Percentiles rank a stretch among this genome's conserved stretches.
Evolutionary conservation across 805 yeast genomes (phyloP).

Genomic region (Kodamaea lidongshanica): DNA sequence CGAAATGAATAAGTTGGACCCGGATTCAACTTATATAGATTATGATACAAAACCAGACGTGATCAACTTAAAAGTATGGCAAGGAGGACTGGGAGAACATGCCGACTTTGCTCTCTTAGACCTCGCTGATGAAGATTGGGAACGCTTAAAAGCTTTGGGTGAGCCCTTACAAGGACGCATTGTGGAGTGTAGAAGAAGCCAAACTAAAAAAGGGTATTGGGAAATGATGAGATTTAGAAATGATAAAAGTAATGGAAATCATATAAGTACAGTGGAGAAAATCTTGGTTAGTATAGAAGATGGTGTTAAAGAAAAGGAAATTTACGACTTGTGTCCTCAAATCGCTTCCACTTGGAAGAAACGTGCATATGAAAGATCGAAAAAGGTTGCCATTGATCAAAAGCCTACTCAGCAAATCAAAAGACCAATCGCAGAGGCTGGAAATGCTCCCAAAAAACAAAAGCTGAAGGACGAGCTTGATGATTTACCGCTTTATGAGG

Average conservation of each 20-base stretch:
- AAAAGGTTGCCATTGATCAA: no score
- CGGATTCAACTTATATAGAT: conserved; percentile 66
- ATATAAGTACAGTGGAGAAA: conserved; percentile 70
- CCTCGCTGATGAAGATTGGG: conserved; percentile 74
- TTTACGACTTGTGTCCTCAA: conserved; percentile 49
- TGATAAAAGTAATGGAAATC: conserved; percentile 87
- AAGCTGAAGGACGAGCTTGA: conserved; percentile 18
- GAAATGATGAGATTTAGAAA: conserved; percentile 82
- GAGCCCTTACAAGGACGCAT: conserved; percentile 88
- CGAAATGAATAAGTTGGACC: conserved; percentile 59
- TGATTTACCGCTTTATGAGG: conserved; percentile 38
- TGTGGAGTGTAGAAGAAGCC: conserved; percentile 73
- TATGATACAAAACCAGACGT: conserved; percentile 71
- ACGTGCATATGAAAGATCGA: conserved; percentile 44
- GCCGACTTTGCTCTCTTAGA: conserved; percentile 60
- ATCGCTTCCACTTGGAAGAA: conserved; percentile 60
- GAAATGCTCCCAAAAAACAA: conserved; percentile 7
- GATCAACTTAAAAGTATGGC: conserved; percentile 69
- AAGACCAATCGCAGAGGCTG: conserved; percentile 6
- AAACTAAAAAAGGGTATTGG: conserved; percentile 61
- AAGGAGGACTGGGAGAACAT: conserved; percentile 54
- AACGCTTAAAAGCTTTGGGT: conserved; percentile 52
- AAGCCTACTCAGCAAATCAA: no score
- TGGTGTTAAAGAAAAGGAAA: conserved; percentile 74
- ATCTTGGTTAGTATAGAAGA: conserved; percentile 81